These are phyloP conservation scores for Arthrinium phaeospermum DNA, from an alignment of 2,329 filamentous ascomycete genomes.

Conservation along the genomic window DNA sequence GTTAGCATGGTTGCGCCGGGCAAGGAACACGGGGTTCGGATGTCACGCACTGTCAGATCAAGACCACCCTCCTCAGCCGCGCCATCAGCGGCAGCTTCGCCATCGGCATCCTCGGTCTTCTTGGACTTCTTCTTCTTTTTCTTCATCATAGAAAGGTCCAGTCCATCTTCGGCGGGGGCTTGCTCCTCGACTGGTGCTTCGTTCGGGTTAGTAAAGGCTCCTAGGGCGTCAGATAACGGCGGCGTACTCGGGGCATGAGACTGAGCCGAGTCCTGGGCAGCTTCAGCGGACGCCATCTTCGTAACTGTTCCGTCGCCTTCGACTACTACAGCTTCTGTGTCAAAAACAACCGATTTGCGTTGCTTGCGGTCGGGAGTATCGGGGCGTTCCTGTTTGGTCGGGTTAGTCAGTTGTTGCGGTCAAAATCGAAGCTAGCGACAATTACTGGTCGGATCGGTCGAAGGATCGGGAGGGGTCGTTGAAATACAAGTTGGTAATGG, in stretches of 20 bases:
- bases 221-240: conserved; percentile 61
- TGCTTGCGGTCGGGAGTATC: conserved; percentile 65
- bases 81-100: conserved; percentile 57
- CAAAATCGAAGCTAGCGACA: conserved; percentile 29
- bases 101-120: conserved; percentile 57
- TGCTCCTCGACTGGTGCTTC: conserved; percentile 45
- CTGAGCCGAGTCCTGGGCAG: conserved; percentile 80
- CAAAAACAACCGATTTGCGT: conserved; percentile 94
- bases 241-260: conserved; percentile 76
- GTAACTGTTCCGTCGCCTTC: conserved; percentile 87
- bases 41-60: conserved; percentile 49
- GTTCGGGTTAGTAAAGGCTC: conserved; percentile 58
- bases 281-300: conserved; percentile 73
- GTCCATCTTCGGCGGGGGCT: conserved; percentile 60
- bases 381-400: conserved; percentile 36
- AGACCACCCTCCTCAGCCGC: conserved; percentile 64
- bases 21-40: background rate
- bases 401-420: conserved; percentile 16
- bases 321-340: conserved; percentile 84
- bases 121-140: conserved; percentile 75
- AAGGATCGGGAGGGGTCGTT: background rate
- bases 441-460: conserved; percentile 21
- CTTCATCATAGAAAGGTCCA: conserved; percentile 71
- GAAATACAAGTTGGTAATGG: background rate
- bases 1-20: background rate